Evolutionary conservation across 495 filamentous ascomycete species (phyloP).

Genomic region (Daldinia childiae): DNA sequence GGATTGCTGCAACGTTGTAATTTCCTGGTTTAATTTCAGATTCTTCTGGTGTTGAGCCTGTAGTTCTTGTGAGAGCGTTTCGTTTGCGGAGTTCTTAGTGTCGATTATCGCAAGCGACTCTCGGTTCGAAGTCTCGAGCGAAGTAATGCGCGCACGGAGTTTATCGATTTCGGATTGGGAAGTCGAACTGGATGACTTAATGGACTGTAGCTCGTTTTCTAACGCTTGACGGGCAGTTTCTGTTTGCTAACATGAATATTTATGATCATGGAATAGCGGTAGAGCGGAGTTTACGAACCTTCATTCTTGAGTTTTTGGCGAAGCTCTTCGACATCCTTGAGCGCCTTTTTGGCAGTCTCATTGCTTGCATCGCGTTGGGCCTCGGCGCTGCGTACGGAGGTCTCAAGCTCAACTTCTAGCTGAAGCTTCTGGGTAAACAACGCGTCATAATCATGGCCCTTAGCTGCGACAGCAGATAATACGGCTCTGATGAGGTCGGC

Average conservation of each 20-base stretch:
- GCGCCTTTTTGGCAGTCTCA: slow-evolving; percentile 77
- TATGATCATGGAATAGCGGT: slow-evolving; percentile 4
- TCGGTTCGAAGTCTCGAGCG: slow-evolving; percentile 89
- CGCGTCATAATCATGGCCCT: slow-evolving; percentile 81
- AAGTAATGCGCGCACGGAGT: slow-evolving; percentile 79
- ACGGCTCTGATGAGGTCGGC: slow-evolving; percentile 76
- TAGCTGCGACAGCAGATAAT: slow-evolving; percentile 71
- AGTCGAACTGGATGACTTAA: slow-evolving; percentile 78
- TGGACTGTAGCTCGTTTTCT: slow-evolving; percentile 80
- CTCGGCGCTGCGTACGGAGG: slow-evolving; percentile 80
- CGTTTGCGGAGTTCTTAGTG: slow-evolving; percentile 86
- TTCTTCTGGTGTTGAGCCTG: slow-evolving; percentile 87
- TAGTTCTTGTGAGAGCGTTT: slow-evolving; percentile 84
- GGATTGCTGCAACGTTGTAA: slow-evolving; percentile 80
- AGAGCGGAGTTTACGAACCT: slow-evolving; percentile 62
- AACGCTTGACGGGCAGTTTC: slow-evolving; percentile 58
- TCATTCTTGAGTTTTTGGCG: slow-evolving; percentile 81
- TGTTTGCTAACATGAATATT: slow-evolving; percentile 34
- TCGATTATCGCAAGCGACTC: slow-evolving; percentile 89
- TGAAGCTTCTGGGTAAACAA: slow-evolving; percentile 84
- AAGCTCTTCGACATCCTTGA: slow-evolving; percentile 80
- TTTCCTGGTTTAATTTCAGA: slow-evolving; percentile 79
- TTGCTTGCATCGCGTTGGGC: slow-evolving; percentile 83
- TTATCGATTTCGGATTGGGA: slow-evolving; percentile 80
- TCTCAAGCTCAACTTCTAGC: slow-evolving; percentile 91